Evolutionary conservation across 2,329 filamentous ascomycete species (phyloP).

Genomic region (Fonsecaea nubica): DNA sequence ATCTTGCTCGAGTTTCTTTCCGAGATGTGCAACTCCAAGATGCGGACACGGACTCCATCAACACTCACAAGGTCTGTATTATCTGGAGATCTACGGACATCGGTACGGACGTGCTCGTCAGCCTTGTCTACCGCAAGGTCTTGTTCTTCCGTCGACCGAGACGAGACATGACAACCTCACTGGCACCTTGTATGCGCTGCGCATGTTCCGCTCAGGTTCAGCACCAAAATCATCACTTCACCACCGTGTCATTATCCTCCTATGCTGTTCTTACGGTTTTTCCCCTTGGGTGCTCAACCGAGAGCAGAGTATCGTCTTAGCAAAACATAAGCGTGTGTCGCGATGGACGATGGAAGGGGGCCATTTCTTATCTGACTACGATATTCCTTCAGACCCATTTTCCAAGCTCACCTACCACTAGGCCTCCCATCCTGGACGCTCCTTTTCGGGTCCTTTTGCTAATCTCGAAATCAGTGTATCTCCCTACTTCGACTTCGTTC

Average conservation of each 20-base stretch:
- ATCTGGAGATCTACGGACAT: too few species aligned
- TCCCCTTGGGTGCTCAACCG: too few species aligned
- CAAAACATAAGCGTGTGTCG: too few species aligned
- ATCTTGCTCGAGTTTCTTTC: slow-evolving; percentile 1
- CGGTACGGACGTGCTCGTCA: not conserved
- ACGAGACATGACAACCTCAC: not conserved
- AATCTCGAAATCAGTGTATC: not conserved
- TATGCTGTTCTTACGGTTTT: not conserved
- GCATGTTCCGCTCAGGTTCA: not conserved
- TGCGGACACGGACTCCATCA: not conserved
- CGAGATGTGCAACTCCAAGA: not conserved
- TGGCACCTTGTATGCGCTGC: not conserved
- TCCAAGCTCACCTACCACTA: too few species aligned
- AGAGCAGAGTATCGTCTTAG: too few species aligned
- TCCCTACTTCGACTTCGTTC: not conserved
- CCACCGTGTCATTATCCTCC: not conserved
- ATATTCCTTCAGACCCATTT: too few species aligned
- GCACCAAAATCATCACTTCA: not conserved
- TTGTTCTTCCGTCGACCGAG: not conserved
- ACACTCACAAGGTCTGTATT: not conserved
- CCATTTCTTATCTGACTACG: too few species aligned
- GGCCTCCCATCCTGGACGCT: not conserved
- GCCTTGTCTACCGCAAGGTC: not conserved
- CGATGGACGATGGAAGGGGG: too few species aligned
- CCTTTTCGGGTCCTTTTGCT: not conserved